A percentile compares a stretch with the other conserved stretches of the same genome.
These are phyloP conservation scores for Oehlia diaphana DNA, from an alignment of 192 early-diverging fungal genomes.

Conservation along the genomic window DNA sequence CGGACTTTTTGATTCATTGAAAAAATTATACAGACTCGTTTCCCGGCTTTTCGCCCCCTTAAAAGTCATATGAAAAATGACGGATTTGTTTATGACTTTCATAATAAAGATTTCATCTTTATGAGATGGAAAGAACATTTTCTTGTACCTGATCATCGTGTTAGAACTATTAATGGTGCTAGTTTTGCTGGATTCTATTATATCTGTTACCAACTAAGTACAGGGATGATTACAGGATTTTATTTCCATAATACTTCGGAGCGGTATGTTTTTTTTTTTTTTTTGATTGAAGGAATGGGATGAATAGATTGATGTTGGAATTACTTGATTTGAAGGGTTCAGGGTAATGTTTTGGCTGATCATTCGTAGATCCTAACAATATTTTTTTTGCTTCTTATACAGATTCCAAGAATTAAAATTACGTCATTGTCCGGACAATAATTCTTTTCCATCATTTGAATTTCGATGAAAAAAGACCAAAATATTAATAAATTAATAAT, in stretches of 20 bases:
- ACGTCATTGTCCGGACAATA: slow-evolving; percentile 43
- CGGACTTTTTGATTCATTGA: background rate
- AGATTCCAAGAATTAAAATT: slow-evolving; percentile 53
- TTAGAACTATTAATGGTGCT: slow-evolving; percentile 75
- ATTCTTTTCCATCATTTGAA: slow-evolving; percentile 48
- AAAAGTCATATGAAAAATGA: slow-evolving; percentile 48
- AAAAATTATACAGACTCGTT: slow-evolving; percentile 39
- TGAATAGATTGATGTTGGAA: too few relatives aligned
- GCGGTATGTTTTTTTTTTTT: slow-evolving; percentile 38
- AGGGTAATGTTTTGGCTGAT: background rate
- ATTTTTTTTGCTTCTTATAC: background rate
- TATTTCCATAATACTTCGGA: slow-evolving; percentile 63
- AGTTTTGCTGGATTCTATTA: slow-evolving; percentile 93
- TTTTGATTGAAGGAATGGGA: background rate
- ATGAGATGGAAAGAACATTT: slow-evolving; percentile 97
- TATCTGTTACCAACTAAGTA: slow-evolving; percentile 66
- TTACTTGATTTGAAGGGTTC: too few relatives aligned
- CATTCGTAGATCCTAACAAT: background rate
- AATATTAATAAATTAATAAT: background rate
- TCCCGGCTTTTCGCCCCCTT: slow-evolving; percentile 51
- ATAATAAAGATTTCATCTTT: slow-evolving; percentile 63
- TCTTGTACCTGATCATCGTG: slow-evolving; percentile 82
- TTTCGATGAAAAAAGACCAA: slow-evolving; percentile 40
- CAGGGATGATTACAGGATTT: slow-evolving; percentile 60
- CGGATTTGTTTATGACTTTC: slow-evolving; percentile 46